phyloP scores from a whole-genome alignment of 2,329 filamentous ascomycete genomes.

The Ilyonectria destructans region DNA sequence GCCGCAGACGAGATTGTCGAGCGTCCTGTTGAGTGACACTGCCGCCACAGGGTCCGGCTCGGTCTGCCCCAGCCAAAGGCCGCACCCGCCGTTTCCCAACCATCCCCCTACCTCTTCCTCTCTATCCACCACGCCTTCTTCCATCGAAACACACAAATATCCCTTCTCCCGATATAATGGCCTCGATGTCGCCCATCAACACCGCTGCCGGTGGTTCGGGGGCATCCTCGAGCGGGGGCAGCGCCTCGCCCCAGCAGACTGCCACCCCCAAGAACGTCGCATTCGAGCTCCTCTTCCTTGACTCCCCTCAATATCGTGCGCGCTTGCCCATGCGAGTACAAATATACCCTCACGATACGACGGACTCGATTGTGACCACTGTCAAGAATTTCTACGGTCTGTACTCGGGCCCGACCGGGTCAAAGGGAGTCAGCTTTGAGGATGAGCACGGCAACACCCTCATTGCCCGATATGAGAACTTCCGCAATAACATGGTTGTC shows the following conservation, averaged over 20 bases:
- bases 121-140: conserved; percentile 41
- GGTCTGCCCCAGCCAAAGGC: conserved; percentile 54
- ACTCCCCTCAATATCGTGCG: conserved; percentile 79
- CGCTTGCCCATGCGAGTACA: conserved; percentile 89
- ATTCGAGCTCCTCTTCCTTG: conserved; percentile 82
- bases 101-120: conserved; percentile 41
- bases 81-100: conserved; percentile 50
- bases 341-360: conserved; percentile 96
- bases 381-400: conserved; percentile 99
- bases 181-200: conserved; percentile 64
- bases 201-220: conserved; percentile 52
- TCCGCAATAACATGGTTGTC: conserved; percentile 91
- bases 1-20: conserved; percentile 48
- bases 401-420: conserved; percentile 80
- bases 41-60: conserved; percentile 45
- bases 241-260: conserved; percentile 64
- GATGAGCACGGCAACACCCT: conserved; percentile 90
- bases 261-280: conserved; percentile 80
- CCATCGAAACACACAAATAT: conserved; percentile 48
- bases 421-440: conserved; percentile 94
- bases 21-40: conserved; percentile 49
- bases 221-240: conserved; percentile 60
- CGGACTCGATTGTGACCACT: conserved; percentile 96
- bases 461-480: conserved; percentile 97
- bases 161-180: conserved; percentile 57